Percentiles rank a stretch among this genome's conserved stretches.
Conservation (phyloP, 208 protist genomes). For the Entamoeba histolytica region DNA sequence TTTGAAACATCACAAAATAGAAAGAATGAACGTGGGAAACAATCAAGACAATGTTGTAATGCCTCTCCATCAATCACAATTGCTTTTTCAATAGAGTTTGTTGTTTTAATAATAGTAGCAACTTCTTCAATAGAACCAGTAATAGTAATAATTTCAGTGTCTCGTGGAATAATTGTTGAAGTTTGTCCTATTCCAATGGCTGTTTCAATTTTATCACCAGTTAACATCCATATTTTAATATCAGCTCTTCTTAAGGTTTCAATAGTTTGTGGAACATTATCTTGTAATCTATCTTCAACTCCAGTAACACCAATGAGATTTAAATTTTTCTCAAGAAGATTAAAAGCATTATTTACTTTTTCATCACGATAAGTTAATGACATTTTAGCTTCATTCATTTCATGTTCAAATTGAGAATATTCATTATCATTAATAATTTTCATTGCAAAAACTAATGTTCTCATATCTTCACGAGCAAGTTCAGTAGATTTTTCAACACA, state of each 20-base stretch:
- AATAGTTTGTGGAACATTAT: constrained; percentile 34
- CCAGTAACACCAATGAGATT: constrained; percentile 23
- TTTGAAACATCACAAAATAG: neutral
- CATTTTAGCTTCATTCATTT: neutral
- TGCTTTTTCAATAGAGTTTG: neutral
- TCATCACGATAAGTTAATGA: neutral
- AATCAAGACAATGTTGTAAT: neutral
- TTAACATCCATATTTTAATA: constrained; percentile 81
- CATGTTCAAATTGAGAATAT: neutral
- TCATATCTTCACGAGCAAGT: neutral
- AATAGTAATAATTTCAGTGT: neutral
- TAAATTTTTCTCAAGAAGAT: neutral
- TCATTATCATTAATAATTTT: neutral
- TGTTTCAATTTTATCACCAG: constrained; percentile 89
- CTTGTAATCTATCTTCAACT: constrained; percentile 34
- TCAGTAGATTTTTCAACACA: neutral
- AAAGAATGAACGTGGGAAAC: neutral
- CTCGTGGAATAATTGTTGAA: constrained; percentile 31
- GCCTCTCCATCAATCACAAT: neutral
- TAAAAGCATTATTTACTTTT: neutral
- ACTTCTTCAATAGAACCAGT: neutral
- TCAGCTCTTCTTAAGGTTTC: constrained; percentile 34
- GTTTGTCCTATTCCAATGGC: constrained; percentile 70
- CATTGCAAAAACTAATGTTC: constrained; percentile 2
- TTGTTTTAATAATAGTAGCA: neutral